These are phyloP conservation scores for Dissoconium aciculare DNA, from an alignment of 2,329 filamentous ascomycete species.

Conservation along the genomic window DNA sequence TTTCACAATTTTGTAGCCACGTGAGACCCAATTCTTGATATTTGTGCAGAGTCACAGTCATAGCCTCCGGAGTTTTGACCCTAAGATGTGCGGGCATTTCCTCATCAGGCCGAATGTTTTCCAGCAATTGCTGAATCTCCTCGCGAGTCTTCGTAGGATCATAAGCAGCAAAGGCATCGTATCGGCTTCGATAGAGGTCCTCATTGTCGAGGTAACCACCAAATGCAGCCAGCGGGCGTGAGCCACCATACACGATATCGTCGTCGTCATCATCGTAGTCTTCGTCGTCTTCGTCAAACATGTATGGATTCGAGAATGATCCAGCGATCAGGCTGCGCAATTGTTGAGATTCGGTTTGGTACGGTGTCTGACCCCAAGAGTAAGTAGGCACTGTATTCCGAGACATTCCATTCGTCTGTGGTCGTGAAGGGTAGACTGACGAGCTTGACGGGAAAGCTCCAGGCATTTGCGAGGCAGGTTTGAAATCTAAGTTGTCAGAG, in stretches of 20 bases:
- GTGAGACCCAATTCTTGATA: conserved; percentile 67
- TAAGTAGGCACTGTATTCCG: too few species aligned
- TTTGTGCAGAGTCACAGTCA: conserved; percentile 56
- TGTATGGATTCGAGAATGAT: conserved; percentile 5
- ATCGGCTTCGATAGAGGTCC: conserved; percentile 15
- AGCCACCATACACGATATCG: conserved; percentile 11
- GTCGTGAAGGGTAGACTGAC: too few species aligned
- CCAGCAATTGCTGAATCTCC: conserved; percentile 54
- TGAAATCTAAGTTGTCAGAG: too few species aligned
- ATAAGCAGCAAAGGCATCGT: conserved; percentile 14
- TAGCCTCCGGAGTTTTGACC: conserved; percentile 52
- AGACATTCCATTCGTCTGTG: too few species aligned
- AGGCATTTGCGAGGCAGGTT: too few species aligned
- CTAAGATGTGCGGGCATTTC: conserved; percentile 38
- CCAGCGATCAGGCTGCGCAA: conserved; percentile 12
- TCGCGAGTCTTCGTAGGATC: conserved; percentile 42
- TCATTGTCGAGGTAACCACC: conserved; percentile 15
- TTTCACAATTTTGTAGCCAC: conserved; percentile 64
- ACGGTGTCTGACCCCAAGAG: too few species aligned
- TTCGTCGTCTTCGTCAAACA: conserved; percentile 10
- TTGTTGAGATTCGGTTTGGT: too few species aligned
- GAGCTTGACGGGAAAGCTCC: too few species aligned
- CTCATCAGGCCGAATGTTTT: conserved; percentile 59
- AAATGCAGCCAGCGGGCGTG: conserved; percentile 9
- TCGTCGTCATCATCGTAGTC: conserved; percentile 18